These are phyloP conservation scores for Calocera viscosa DNA, from an alignment of 768 basidiomycete species.

Conservation along the genomic window DNA sequence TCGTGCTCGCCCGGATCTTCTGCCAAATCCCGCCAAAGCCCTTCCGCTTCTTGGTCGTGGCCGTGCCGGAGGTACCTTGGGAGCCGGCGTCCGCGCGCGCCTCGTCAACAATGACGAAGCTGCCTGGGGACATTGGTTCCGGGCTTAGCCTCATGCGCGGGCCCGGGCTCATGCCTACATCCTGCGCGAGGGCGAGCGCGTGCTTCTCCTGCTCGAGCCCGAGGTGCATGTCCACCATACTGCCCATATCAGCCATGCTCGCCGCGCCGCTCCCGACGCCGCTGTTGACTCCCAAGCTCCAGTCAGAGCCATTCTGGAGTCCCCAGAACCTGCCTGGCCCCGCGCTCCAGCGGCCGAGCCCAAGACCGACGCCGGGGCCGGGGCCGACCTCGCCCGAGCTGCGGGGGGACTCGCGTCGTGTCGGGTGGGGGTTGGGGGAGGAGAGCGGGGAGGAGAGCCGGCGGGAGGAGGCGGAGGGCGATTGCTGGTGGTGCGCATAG, in stretches of 20 bases:
- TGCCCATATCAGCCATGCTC: conserved; percentile 66
- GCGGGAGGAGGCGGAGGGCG: not conserved
- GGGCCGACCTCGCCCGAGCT: not conserved
- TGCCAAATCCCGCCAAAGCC: conserved; percentile 73
- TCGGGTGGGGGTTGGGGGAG: not conserved
- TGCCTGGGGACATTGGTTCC: not conserved
- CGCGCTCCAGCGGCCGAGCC: not conserved
- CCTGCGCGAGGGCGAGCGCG: not conserved
- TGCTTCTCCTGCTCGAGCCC: conserved; percentile 25
- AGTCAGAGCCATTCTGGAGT: not conserved
- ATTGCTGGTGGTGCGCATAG: not conserved
- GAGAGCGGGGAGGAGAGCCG: not conserved
- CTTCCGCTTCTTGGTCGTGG: conserved; percentile 60
- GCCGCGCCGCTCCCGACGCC: conserved; percentile 67
- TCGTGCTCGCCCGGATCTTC: conserved; percentile 40
- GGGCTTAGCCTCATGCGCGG: not conserved
- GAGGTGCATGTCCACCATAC: conserved; percentile 89
- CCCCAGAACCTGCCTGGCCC: not conserved
- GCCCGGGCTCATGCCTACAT: not conserved
- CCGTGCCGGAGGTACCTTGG: not conserved
- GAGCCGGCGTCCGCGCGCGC: not conserved
- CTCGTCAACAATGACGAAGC: not conserved
- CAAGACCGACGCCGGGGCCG: not conserved
- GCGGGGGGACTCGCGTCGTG: not conserved
- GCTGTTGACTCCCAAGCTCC: conserved; percentile 23